Conservation (phyloP, 805 yeast species). For the Candida vartiovaarae region DNA sequence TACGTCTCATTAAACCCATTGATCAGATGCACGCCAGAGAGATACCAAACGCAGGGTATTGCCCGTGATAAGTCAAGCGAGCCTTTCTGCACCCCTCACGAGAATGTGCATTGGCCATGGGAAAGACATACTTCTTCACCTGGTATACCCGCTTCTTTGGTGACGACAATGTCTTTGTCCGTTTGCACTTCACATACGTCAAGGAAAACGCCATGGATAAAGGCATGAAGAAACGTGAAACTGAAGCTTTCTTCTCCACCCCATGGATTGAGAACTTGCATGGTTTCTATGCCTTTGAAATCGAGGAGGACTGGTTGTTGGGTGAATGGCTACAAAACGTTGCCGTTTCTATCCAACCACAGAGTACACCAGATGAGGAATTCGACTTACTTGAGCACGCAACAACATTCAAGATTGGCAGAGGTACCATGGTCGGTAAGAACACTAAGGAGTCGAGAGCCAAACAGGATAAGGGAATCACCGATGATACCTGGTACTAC, state of each 20-base stretch:
- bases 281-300: conserved; percentile 59
- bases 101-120: conserved; percentile 50
- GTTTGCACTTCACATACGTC: conserved; percentile 59
- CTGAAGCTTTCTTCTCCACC: conserved; percentile 52
- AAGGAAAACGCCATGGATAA: conserved; percentile 47
- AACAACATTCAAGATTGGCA: conserved; percentile 38
- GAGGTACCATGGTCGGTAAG: conserved; percentile 35
- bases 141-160: conserved; percentile 71
- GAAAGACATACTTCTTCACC: conserved; percentile 62
- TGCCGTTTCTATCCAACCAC: conserved; percentile 69
- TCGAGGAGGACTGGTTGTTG: conserved; percentile 58
- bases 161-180: conserved; percentile 51
- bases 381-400: conserved; percentile 49
- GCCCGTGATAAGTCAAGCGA: conserved; percentile 50
- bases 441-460: conserved; percentile 36
- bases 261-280: conserved; percentile 62
- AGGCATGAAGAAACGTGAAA: conserved; percentile 46
- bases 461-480: conserved; percentile 37
- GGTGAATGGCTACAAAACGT: conserved; percentile 48
- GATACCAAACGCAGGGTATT: conserved; percentile 56
- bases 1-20: conserved; percentile 69
- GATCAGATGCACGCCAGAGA: conserved; percentile 78
- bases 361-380: conserved; percentile 55
- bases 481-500: conserved; percentile 46
- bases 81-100: conserved; percentile 84